Conservation (phyloP, 805 yeast genomes). For the Helenozyma baotianmanensis region DNA sequence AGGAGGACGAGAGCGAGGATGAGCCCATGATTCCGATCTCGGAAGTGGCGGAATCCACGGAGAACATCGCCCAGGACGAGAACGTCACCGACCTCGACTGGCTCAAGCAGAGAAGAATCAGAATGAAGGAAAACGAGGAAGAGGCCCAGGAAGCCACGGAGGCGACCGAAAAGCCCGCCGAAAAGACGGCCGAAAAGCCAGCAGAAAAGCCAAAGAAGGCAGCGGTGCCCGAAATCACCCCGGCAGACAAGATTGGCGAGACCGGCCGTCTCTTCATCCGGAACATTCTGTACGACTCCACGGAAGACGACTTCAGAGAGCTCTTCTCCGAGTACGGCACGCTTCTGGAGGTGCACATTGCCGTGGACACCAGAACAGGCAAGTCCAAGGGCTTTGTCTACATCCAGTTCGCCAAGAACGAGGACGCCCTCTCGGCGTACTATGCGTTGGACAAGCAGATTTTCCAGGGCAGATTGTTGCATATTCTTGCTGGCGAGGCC, state of each 20-base stretch:
- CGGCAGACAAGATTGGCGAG: constrained; percentile 47
- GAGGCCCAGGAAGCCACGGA: constrained; percentile 7
- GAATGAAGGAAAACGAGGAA: constrained; percentile 47
- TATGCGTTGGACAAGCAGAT: constrained; percentile 74
- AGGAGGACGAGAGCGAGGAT: constrained; percentile 37
- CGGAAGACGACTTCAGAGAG: constrained; percentile 69
- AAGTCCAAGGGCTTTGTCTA: constrained; percentile 92
- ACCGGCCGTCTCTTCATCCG: constrained; percentile 86
- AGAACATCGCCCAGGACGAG: constrained; percentile 41
- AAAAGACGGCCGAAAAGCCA: neutral
- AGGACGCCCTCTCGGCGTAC: constrained; percentile 75
- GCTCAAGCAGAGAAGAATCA: constrained; percentile 70
- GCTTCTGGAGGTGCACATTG: constrained; percentile 86
- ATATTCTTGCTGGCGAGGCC: constrained; percentile 79
- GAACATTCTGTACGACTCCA: constrained; percentile 74
- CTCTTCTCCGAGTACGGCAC: constrained; percentile 67
- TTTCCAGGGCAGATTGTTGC: constrained; percentile 91
- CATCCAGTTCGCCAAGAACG: constrained; percentile 61
- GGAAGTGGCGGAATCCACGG: constrained; percentile 20
- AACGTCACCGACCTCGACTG: constrained; percentile 77
- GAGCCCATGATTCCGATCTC: constrained; percentile 47
- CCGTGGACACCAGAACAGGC: constrained; percentile 85
- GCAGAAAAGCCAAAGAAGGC: constrained; percentile 4
- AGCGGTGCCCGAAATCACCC: constrained; percentile 20
- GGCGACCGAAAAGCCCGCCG: constrained; percentile 4